Base-by-base conservation (phyloP, 495 filamentous ascomycete species). In the Aspergillus cristatus region DNA sequence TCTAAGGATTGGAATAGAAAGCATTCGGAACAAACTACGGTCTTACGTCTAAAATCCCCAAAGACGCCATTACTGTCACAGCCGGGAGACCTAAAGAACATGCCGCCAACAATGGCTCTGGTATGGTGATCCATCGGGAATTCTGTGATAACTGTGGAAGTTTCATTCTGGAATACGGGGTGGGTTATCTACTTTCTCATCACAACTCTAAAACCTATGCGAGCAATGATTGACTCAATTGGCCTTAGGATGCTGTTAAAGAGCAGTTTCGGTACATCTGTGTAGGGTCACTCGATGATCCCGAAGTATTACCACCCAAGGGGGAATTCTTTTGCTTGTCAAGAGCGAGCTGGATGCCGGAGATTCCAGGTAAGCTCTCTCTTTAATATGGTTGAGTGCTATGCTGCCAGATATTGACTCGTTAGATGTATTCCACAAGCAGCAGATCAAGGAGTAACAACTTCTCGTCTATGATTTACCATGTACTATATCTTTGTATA, bases 271-370 rank as follows among this genome's bases (percentile, higher is more conserved):
- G 72, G 0, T 84, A 82, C 43, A 58, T 84, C 35, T 71, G 74
- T 51, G 74, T 74, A 34, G 79, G 79, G 1, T 74, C 75, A 2
- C 47, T 84, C n/a, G 78, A 84, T 42, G 67, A 81, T 39, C 68
- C 76, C 0, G 70, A 70, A 17, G 67, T 62, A 30, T 47, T 81
- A 18, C 74, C 75, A 15, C 78, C 80, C 0, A 82, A 80, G 55
- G 79, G 76, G 0, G 79, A 84, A 50, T 84, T 84, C 65, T 83
- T 78, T 46, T 82, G 77, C 50, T 71, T 61, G 38, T 37, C 58
- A 14, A 48, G 77, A 34, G 65, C 67, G 18, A 62, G 54, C 8
- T 82, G 79, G 79, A 78, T 82, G 76, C 78, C 75, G 1, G 71
- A 77, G 50, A 55, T 81, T 15, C 62, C 63, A 31, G 62, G 75